These are phyloP conservation scores for Trichothecium sympodiale DNA, from an alignment of 2,329 filamentous ascomycete species.

Conservation along the genomic window DNA sequence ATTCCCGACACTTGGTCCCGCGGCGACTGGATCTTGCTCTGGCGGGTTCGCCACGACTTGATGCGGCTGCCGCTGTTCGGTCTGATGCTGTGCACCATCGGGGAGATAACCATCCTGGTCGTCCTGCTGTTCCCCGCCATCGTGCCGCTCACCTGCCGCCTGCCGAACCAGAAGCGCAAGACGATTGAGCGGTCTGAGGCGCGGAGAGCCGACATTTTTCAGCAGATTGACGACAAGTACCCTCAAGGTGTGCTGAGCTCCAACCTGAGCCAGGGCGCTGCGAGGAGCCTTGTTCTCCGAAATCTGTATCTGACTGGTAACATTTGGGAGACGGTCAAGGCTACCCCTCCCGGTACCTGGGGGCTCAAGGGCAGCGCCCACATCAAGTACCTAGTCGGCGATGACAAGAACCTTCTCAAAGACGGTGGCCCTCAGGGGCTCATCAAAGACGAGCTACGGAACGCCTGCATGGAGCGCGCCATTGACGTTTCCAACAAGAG, in stretches of 20 bases:
- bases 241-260: constrained; percentile 24
- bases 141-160: constrained; percentile 72
- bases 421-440: constrained; percentile 49
- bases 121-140: constrained; percentile 59
- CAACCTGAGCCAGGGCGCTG: constrained; percentile 16
- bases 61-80: constrained; percentile 70
- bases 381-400: constrained; percentile 53
- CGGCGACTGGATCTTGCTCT: constrained; percentile 58
- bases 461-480: constrained; percentile 63
- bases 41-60: constrained; percentile 60
- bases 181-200: constrained; percentile 45
- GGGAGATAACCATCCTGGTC: constrained; percentile 76
- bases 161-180: constrained; percentile 60
- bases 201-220: constrained; percentile 38
- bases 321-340: constrained; percentile 31
- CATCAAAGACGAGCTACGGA: constrained; percentile 50
- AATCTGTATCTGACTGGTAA: constrained; percentile 32
- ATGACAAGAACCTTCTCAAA: constrained; percentile 57
- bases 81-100: constrained; percentile 64
- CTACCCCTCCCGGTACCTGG: constrained; percentile 40
- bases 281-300: constrained; percentile 26
- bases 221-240: constrained; percentile 21
- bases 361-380: constrained; percentile 37
- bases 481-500: constrained; percentile 45
- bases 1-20: constrained; percentile 37